phyloP scores from a whole-genome alignment of 2,329 filamentous ascomycete species.

The Laburnicola sp. region DNA sequence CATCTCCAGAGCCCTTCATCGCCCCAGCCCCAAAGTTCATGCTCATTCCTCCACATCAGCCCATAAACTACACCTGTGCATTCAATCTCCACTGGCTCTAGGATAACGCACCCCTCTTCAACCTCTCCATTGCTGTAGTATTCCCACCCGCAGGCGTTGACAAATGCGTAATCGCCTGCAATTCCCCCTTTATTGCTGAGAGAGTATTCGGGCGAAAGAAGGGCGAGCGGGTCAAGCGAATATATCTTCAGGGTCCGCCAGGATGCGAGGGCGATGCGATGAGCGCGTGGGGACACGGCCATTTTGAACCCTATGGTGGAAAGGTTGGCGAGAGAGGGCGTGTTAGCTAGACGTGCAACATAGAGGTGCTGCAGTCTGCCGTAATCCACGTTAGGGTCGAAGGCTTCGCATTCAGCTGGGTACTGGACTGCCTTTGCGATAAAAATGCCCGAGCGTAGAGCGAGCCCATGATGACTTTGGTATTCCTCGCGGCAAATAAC shows the following conservation, averaged over 20 bases:
- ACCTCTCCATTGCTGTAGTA: constrained; percentile 9
- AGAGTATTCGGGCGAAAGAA: constrained; percentile 19
- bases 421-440: constrained; percentile 24
- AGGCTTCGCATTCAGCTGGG: constrained; percentile 11
- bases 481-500: constrained; percentile 4
- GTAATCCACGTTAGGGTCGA: constrained; percentile 9
- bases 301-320: constrained; percentile 24
- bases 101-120: constrained; percentile 14
- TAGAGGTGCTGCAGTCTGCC: constrained; percentile 13
- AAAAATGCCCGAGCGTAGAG: constrained; percentile 16
- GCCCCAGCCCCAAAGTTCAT: constrained; percentile 30
- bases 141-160: constrained; percentile 13
- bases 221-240: constrained; percentile 22
- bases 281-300: constrained; percentile 18
- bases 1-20: constrained; percentile 23
- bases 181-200: background rate
- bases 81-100: constrained; percentile 23
- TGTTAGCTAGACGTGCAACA: constrained; percentile 23
- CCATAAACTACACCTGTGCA: constrained; percentile 18
- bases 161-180: constrained; percentile 13
- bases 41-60: constrained; percentile 21
- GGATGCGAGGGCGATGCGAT: constrained; percentile 28
- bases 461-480: background rate
- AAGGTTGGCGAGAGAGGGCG: constrained; percentile 15
- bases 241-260: constrained; percentile 30